Base-by-base conservation (phyloP, 1,284 basidiomycete genomes). In the Rhizopogon parksii region DNA sequence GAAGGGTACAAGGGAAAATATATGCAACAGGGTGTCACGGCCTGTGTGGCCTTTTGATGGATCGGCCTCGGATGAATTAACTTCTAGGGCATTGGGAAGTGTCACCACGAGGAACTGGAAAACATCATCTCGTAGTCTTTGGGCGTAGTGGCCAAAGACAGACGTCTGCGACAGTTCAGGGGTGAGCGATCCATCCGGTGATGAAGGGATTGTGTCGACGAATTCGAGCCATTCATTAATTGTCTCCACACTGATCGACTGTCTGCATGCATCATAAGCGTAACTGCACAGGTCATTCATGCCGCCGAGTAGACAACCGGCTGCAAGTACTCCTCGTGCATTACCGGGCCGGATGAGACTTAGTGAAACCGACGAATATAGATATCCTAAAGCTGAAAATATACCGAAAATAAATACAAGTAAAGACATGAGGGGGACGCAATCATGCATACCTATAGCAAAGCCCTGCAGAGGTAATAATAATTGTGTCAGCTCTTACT, bases 231-330 rank as follows among this genome's bases (percentile, higher is more conserved):
- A 91, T 46, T 79, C 76, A 45, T 76, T 67, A 60, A 93, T 83
- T 45, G 79, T 88, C 53, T 85, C 82, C 56, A 83, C 73, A 38
- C 74, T 77, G 68, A 94, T 83, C 43, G 86, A 86, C 55, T 79
- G 80, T 58, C 79, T 77, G 72, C 85, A 89, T 49, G 82, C 71
- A 49, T 82, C 78, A 67, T 91, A 92, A n/a, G 90, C 81, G 61
- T 84, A 83, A 57, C 76, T 75, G 65, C 82, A 85, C 27, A 93
- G 73, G 40, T 92, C 88, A 40, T 89, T 81, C 85, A 93, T 88
- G 39, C 86, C 88, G 49, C 88, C 88, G 40, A 93, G 79, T 36
- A 91, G 74, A 67, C 84, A 88, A 5, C 84, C 85, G 39, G 88
- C 85, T 35, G 90, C 87, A 47, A 94, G 80, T 37, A 91, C 85